These are phyloP conservation scores for Termitomyces sp. DNA, from an alignment of 768 basidiomycete genomes.

Conservation along the genomic window DNA sequence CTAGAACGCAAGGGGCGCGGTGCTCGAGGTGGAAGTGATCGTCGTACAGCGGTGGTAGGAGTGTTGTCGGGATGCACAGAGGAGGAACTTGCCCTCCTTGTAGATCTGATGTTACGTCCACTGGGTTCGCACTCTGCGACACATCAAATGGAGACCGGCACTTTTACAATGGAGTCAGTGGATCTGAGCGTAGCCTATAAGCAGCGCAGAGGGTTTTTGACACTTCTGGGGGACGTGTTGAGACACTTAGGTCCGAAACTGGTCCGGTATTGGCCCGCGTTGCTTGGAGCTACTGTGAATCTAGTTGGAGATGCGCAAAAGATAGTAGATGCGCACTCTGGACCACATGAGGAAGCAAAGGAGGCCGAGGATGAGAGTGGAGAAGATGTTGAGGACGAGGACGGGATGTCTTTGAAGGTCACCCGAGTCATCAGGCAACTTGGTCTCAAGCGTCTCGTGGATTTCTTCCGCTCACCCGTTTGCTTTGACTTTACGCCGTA, in stretches of 20 bases:
- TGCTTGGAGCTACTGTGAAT: constrained; percentile 68
- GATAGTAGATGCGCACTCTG: constrained; percentile 34
- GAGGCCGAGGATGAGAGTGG: constrained; percentile 22
- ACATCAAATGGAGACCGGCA: constrained; percentile 16
- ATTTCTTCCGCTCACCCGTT: constrained; percentile 79
- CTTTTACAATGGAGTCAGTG: constrained; percentile 27
- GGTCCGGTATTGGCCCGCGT: constrained; percentile 64
- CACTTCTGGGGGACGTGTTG: constrained; percentile 79
- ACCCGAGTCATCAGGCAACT: constrained; percentile 72
- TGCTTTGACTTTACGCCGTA: constrained; percentile 75
- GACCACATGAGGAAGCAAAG: constrained; percentile 28
- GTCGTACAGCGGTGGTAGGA: constrained; percentile 73
- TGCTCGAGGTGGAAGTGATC: constrained; percentile 52
- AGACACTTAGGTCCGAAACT: constrained; percentile 78
- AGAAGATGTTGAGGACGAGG: constrained; percentile 32
- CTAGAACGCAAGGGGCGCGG: constrained; percentile 69
- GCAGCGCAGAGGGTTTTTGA: constrained; percentile 84
- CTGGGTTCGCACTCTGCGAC: constrained; percentile 38
- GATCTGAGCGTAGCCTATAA: constrained; percentile 41
- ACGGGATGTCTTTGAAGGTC: constrained; percentile 34
- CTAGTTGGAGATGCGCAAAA: constrained; percentile 64
- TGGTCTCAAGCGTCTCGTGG: constrained; percentile 81
- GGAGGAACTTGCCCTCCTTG: constrained; percentile 70
- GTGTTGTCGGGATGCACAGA: constrained; percentile 67
- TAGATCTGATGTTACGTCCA: constrained; percentile 86